Conservation (phyloP, 2,329 filamentous ascomycete genomes). For the Aureobasidium sp. region DNA sequence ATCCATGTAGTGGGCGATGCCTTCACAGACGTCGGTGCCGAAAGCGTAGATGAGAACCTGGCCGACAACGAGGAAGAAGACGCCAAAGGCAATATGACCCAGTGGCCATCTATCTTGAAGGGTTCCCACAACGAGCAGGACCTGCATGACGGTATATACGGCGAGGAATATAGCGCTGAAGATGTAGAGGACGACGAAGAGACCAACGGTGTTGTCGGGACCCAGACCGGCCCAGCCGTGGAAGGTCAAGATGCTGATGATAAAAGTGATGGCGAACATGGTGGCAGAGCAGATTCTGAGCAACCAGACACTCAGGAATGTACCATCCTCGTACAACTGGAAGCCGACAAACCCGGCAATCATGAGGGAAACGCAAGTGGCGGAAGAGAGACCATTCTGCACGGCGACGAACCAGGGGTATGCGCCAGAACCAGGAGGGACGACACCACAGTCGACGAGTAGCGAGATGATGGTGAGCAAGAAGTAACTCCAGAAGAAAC, state of each 20-base stretch:
- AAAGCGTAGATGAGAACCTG: slow-evolving; percentile 96
- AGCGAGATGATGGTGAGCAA: slow-evolving; percentile 89
- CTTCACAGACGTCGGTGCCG: slow-evolving; percentile 84
- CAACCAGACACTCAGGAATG: slow-evolving; percentile 93
- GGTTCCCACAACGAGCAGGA: slow-evolving; percentile 89
- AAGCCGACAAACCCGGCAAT: slow-evolving; percentile 99
- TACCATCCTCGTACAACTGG: slow-evolving; percentile 98
- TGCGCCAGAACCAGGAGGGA: slow-evolving; percentile 80
- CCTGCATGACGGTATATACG: slow-evolving; percentile 88
- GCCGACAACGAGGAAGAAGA: slow-evolving; percentile 91
- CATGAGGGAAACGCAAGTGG: slow-evolving; percentile 87
- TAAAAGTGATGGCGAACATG: slow-evolving; percentile 89
- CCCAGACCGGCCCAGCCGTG: slow-evolving; percentile 89
- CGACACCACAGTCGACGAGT: slow-evolving; percentile 91
- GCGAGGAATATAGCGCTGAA: slow-evolving; percentile 89
- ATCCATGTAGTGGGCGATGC: slow-evolving; percentile 91
- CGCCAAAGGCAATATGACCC: slow-evolving; percentile 89
- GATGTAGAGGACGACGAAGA: slow-evolving; percentile 94
- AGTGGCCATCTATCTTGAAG: slow-evolving; percentile 96
- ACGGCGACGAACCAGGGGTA: slow-evolving; percentile 94
- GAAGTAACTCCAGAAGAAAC: slow-evolving; percentile 98
- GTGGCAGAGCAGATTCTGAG: slow-evolving; percentile 79
- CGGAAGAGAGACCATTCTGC: slow-evolving; percentile 86
- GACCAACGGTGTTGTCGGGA: slow-evolving; percentile 85
- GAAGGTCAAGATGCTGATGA: slow-evolving; percentile 92